Conservation (phyloP, 2,329 filamentous ascomycete genomes). For the Nectriaceae sp. region DNA sequence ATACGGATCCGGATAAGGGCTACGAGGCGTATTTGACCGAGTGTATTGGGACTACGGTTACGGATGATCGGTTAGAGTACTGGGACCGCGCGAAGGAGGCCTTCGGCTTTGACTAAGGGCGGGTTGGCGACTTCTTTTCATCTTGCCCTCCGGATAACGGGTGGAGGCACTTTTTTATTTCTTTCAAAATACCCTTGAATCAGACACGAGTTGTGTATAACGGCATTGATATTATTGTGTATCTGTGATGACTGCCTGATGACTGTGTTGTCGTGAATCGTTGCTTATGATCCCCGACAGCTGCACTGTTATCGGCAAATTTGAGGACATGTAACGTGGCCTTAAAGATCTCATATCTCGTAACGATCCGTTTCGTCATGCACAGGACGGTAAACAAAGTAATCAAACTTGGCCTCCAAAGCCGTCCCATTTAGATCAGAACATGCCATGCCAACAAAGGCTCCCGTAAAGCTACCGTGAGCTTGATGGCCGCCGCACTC, state of each 20-base stretch:
- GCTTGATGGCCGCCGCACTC: constrained; percentile 63
- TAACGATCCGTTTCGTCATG: constrained; percentile 51
- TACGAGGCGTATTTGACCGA: constrained; percentile 49
- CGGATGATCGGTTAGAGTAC: constrained; percentile 39
- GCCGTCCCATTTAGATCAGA: constrained; percentile 57
- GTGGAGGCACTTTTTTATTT: neutral
- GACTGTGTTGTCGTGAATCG: no score
- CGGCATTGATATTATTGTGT: no score
- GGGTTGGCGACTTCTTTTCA: neutral
- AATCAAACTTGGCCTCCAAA: constrained; percentile 49
- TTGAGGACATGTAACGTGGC: no score
- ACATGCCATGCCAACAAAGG: constrained; percentile 58
- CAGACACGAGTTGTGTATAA: no score
- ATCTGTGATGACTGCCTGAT: no score
- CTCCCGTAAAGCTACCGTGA: constrained; percentile 65
- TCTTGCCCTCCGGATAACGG: neutral
- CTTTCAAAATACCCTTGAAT: neutral
- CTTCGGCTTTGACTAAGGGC: constrained; percentile 37
- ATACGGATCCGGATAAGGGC: constrained; percentile 40
- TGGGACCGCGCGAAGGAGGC: constrained; percentile 50
- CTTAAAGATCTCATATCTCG: constrained; percentile 30
- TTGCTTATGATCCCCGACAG: no score
- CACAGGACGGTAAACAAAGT: constrained; percentile 53
- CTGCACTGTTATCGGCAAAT: no score
- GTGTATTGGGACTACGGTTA: constrained; percentile 45